phyloP scores from a whole-genome alignment of 495 filamentous ascomycete species.

The Cetradonia linearis region DNA sequence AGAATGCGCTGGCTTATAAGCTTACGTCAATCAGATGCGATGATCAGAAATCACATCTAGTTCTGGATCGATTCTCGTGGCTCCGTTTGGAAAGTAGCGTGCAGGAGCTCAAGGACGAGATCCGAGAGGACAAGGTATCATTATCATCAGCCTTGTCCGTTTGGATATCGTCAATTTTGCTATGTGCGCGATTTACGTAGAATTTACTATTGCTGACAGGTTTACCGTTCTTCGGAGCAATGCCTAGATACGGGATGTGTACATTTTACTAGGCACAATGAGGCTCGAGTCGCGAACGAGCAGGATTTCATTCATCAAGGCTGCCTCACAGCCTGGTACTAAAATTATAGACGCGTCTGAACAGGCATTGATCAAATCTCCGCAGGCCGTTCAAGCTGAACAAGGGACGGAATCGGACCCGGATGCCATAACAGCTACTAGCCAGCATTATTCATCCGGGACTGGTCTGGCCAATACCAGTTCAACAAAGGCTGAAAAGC shows the following conservation, averaged over 20 bases:
- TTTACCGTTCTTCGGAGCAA: background rate
- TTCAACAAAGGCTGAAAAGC: background rate
- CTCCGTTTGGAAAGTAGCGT: constrained; percentile 3
- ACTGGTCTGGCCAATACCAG: background rate
- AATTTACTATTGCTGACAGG: background rate
- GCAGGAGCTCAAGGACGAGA: constrained; percentile 4
- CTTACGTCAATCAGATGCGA: constrained; percentile 10
- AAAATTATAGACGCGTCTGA: background rate
- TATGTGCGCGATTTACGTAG: background rate
- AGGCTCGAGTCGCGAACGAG: background rate
- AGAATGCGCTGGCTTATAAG: constrained; percentile 14
- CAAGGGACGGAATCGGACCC: background rate
- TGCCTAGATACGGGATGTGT: background rate
- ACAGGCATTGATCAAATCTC: background rate
- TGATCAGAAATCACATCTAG: background rate
- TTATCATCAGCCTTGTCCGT: constrained; percentile 6
- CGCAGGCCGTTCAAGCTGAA: background rate
- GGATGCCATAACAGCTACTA: background rate
- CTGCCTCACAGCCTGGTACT: no score
- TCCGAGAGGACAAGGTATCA: constrained; percentile 5
- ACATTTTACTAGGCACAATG: background rate
- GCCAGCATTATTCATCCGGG: background rate
- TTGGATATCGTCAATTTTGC: background rate
- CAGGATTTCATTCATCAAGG: background rate
- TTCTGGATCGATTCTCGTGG: constrained; percentile 14